Evolutionary conservation across 805 yeast species (phyloP).

Genomic region (Candida broadrunensis): DNA sequence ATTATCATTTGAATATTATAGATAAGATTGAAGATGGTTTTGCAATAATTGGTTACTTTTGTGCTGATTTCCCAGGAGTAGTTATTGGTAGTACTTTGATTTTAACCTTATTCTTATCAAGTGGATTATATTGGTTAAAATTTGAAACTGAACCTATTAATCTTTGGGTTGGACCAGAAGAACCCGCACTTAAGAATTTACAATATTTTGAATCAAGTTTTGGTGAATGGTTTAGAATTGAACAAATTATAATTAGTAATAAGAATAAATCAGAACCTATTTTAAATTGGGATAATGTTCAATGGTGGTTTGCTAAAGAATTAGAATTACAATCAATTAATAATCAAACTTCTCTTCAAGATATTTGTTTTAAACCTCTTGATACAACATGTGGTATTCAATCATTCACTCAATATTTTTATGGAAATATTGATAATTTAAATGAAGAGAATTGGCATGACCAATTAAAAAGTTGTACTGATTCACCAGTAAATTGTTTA

Average conservation of each 20-base stretch:
- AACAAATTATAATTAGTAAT: constrained; percentile 66
- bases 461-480: constrained; percentile 58
- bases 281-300: constrained; percentile 58
- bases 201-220: constrained; percentile 72
- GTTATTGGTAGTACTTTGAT: constrained; percentile 20
- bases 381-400: constrained; percentile 79
- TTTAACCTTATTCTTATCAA: constrained; percentile 44
- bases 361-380: constrained; percentile 80
- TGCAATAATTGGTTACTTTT: constrained; percentile 50
- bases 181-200: constrained; percentile 67
- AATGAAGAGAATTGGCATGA: constrained; percentile 55
- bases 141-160: constrained; percentile 79
- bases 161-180: constrained; percentile 84
- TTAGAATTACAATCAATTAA: constrained; percentile 34
- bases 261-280: constrained; percentile 63
- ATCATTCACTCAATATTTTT: constrained; percentile 85
- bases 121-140: constrained; percentile 49
- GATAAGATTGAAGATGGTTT: constrained; percentile 31
- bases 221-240: constrained; percentile 89
- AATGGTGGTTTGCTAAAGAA: constrained; percentile 92
- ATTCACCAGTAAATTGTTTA: constrained; percentile 82
- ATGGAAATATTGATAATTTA: constrained; percentile 52
- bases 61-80: constrained; percentile 57
- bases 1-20: constrained; percentile 4
- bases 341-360: constrained; percentile 43